Base-by-base conservation (phyloP, 768 basidiomycete genomes). In the Arthromyces matolae region DNA sequence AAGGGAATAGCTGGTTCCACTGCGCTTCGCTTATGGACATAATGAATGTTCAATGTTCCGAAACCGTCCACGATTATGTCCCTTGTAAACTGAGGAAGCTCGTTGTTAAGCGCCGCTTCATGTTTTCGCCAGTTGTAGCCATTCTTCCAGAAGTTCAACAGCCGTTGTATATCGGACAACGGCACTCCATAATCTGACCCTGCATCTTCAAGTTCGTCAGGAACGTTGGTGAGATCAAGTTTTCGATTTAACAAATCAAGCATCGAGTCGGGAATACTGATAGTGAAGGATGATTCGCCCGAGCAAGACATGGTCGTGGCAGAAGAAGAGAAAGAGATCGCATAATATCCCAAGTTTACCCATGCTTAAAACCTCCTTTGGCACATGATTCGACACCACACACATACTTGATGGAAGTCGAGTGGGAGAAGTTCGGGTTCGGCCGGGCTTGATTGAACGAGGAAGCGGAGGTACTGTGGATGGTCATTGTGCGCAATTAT, bases 71-170 rank as follows among this genome's bases (percentile, higher is more conserved):
- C 71, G 1, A 67, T 60, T 23, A 84, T 71, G 33, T 77, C 73
- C 14, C 69, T 60, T 1, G 73, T 81, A 57, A 77, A 84, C 62
- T 80, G 79, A 1, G 80, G 77, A 1, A 84, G 51, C 36, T 73
- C 70, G 2, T 61, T 60, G 53, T 85, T 83, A 50, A 84, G 61
- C 12, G 59, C 60, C 0, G 64, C 67, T 57, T 85, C 81, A 13
- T 77, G 60, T 42, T 64, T 72, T 49, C 72, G 66, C 81, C 83
- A 84, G 63, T 83, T 73, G 50, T 76, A 83, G 0, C 70, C 74
- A 42, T 68, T 60, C 55, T 67, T 71, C 83, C 83, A 84, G 33
- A 69, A 64, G 4, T 63, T 64, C 0, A 72, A 65, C 1, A 84
- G 71, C 4, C 79, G 70, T 42, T 71, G 62, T 18, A 83, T 57